Evolutionary conservation across 176 grass and related monocot genomes (phyloP), one percentile per base, ranked within the genome.

Genomic region (Tillandsia fasciculata): DNA sequence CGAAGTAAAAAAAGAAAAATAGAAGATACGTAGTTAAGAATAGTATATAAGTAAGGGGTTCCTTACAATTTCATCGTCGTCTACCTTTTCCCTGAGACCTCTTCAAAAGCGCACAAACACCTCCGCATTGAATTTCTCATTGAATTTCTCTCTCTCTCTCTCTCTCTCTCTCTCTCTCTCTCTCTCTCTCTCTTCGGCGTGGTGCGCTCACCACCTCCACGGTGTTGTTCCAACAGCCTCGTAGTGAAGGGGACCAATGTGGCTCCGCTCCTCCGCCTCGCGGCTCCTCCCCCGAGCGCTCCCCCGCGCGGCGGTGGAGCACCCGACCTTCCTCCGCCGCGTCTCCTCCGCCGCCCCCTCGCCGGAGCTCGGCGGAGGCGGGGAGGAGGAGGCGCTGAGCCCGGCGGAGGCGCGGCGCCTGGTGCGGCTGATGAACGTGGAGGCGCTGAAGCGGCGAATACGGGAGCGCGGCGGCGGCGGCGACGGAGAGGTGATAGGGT

Each of bases 391-490:
- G 58, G 73, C 75, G 67, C 67, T 97, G 50, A 97, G 86, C 63
- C 9, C 86, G 12, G 80, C 76, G 71, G 94, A 97, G 89, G 82
- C 84, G 48, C 76, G 80, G 77, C 64, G 94, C 66, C 72, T 97
- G 65, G 85, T 97, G 89, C 89, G 82, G 50, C 87, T 92, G 20
- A 79, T 86, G 53, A 90, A 92, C 79, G 86, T 97, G 2, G 94
- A 93, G 47, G 81, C 83, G 15, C 84, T 97, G 74, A 97, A 90
- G 79, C 80, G 48, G 69, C 74, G 64, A 63, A 86, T 99, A 26
- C 89, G 77, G 66, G 64, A 66, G 51, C 33, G 33, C 33, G 33
- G 33, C 33, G 33, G 33, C 33, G 29, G 29, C 3, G 28, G 28
- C 28, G 87, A 81, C 48, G 86, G 79, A 9, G 89, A 93, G 74